Evolutionary conservation across 441 rosid species (phyloP).

Genomic region (Pelargonium australe): DNA sequence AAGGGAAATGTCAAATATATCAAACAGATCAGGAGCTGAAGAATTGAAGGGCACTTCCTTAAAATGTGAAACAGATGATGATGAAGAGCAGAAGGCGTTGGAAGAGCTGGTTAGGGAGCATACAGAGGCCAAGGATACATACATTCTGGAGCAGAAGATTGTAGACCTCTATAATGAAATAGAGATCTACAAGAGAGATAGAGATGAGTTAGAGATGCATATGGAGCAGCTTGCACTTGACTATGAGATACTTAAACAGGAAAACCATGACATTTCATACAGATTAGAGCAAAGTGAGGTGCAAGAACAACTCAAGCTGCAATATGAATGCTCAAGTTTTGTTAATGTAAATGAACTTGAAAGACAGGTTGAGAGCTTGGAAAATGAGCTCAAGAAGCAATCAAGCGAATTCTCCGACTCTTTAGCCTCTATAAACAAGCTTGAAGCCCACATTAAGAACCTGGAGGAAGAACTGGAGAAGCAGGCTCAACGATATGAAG

Average conservation of each 20-base stretch:
- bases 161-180: slow-evolving; percentile 64
- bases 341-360: slow-evolving; percentile 24
- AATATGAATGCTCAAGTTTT: slow-evolving; percentile 53
- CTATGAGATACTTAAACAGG: slow-evolving; percentile 83
- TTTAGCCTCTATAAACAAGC: slow-evolving; percentile 42
- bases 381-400: slow-evolving; percentile 45
- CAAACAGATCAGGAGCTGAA: slow-evolving; percentile 31
- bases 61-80: slow-evolving; percentile 55
- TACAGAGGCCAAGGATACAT: slow-evolving; percentile 50
- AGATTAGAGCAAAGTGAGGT: slow-evolving; percentile 74
- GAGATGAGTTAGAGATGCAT: slow-evolving; percentile 75
- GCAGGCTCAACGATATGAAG: slow-evolving; percentile 46
- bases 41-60: slow-evolving; percentile 25
- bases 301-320: slow-evolving; percentile 71
- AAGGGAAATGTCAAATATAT: slow-evolving; percentile 26
- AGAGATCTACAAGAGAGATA: slow-evolving; percentile 69
- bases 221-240: slow-evolving; percentile 91
- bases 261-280: slow-evolving; percentile 56
- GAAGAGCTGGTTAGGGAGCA: slow-evolving; percentile 80
- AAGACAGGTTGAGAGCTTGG: slow-evolving; percentile 38
- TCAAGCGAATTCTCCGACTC: slow-evolving; percentile 41
- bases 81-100: slow-evolving; percentile 80
- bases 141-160: slow-evolving; percentile 57
- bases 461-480: slow-evolving; percentile 69
- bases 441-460: slow-evolving; percentile 40